These are phyloP conservation scores for Citeromyces matritensis DNA, from an alignment of 805 yeast genomes.

Conservation along the genomic window DNA sequence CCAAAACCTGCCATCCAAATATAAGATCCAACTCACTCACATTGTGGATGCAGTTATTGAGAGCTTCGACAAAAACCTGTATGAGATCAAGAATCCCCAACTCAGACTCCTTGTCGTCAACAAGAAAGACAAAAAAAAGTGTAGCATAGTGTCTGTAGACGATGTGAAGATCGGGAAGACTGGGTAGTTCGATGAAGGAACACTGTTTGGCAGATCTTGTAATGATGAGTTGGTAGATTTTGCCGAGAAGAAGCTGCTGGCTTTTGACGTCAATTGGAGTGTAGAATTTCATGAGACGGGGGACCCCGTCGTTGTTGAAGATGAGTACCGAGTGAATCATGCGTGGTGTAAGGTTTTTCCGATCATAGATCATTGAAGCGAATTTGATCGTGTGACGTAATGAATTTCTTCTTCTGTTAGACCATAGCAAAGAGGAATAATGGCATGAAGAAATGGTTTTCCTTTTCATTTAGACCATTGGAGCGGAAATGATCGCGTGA, in stretches of 20 bases:
- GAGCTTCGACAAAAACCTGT: slow-evolving; percentile 91
- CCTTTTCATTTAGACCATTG: no score
- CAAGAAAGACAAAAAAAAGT: slow-evolving; percentile 87
- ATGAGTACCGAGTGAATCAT: slow-evolving; percentile 3
- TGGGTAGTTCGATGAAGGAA: slow-evolving; percentile 83
- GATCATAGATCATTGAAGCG: no score
- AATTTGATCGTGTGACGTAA: no score
- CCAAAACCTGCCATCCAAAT: slow-evolving; percentile 97
- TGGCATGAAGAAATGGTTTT: no score
- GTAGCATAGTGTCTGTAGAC: slow-evolving; percentile 94
- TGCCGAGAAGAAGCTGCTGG: slow-evolving; percentile 66
- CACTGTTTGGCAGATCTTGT: slow-evolving; percentile 66
- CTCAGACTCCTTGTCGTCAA: slow-evolving; percentile 92
- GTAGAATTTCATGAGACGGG: slow-evolving; percentile 81
- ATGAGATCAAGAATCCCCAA: slow-evolving; percentile 86
- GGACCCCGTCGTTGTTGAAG: slow-evolving; percentile 71
- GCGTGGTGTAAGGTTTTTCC: no score
- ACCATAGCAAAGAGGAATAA: no score
- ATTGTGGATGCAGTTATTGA: slow-evolving; percentile 84
- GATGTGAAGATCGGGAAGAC: slow-evolving; percentile 71
- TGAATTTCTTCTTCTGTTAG: no score
- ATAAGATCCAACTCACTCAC: slow-evolving; percentile 94
- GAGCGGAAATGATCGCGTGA: no score
- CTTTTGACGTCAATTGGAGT: slow-evolving; percentile 81
- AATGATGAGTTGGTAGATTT: slow-evolving; percentile 66